Base-by-base conservation (phyloP, 179 eudicot genomes). In the Beta macrorhiza region DNA sequence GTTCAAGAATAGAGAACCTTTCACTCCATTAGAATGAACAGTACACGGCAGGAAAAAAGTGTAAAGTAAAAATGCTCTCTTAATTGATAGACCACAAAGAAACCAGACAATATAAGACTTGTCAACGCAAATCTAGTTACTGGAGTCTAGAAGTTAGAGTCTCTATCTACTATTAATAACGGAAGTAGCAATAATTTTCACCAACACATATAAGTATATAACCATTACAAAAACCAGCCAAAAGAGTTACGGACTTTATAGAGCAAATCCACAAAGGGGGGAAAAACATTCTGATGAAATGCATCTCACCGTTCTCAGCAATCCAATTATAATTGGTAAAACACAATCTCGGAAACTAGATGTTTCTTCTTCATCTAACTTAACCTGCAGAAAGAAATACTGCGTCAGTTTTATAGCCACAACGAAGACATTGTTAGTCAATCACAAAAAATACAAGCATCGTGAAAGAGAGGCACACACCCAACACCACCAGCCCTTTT, bases 301-400 rank as follows among this genome's bases (percentile, higher is more conserved):
- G 73, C 55, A 65, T 85, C 98, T 87, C 83, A 94, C 99, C 57
- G 98, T 94, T 91, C 97, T 93, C 69, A 97, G 97, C 89, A 97
- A 84, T 69, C 99, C 98, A 85, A 97, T 88, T 70, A 93, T 81
- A 81, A 93, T 84, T 42, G 99, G 99, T 53, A 97, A 91, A 84
- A 97, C 93, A 83, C 80, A 92, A 86, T 97, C 99, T 81, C 88
- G 92, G 77, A 91, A 87, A 80, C 81, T 88, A 59, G 97, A 89
- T 68, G 88, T 78, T 80, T 90, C 93, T 79, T 91, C 98, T 87
- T 89, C 94, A 74, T 92, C 92, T 83, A 88, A 75, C 79, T 80
- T 84, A 80, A 89, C 92, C 99, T 97, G 91, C 74, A 75, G 78
- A 78, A 80, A 29, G 75, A 42, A 76, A 0, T 64, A 37, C 8